A percentile compares a stretch with the other conserved stretches of the same genome.
Conservation (phyloP, 2,329 filamentous ascomycete species). For the Zymoseptoria passerinii region DNA sequence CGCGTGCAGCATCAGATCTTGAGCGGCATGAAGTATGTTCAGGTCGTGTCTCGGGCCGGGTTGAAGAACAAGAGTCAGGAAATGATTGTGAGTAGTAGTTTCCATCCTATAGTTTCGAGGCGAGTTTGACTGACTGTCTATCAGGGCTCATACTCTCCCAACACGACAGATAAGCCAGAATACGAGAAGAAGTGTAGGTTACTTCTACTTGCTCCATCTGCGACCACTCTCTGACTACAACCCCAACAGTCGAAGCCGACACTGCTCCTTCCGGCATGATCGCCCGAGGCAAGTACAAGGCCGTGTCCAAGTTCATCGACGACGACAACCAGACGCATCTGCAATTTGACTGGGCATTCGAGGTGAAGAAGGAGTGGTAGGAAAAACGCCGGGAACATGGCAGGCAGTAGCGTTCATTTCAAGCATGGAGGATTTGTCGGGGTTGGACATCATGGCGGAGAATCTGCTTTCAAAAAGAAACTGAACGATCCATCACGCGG, state of each 20-base stretch:
- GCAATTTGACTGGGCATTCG: constrained; percentile 90
- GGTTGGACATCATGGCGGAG: neutral
- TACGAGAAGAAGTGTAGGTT: constrained; percentile 88
- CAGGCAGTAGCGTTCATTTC: neutral
- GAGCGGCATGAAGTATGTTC: constrained; percentile 90
- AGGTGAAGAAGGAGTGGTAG: constrained; percentile 95
- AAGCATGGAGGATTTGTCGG: neutral
- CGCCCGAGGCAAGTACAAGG: constrained; percentile 81
- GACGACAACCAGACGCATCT: constrained; percentile 89
- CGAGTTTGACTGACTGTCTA: neutral
- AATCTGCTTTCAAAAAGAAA: neutral
- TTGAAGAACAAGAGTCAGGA: constrained; percentile 88
- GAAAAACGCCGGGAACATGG: neutral
- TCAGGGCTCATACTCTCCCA: constrained; percentile 86
- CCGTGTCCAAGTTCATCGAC: constrained; percentile 83
- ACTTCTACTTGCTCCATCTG: neutral
- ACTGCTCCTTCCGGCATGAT: constrained; percentile 89
- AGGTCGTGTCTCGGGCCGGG: constrained; percentile 84
- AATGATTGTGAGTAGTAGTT: constrained; percentile 72
- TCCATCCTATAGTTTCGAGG: neutral
- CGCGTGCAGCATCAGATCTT: constrained; percentile 96
- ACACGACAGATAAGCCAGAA: constrained; percentile 73
- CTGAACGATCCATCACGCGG: neutral
- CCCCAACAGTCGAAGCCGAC: constrained; percentile 66
- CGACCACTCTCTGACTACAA: neutral